Percentiles rank a stretch among this genome's conserved stretches.
phyloP scores from a whole-genome alignment of 768 basidiomycete genomes.

The Termitomyces sp. region DNA sequence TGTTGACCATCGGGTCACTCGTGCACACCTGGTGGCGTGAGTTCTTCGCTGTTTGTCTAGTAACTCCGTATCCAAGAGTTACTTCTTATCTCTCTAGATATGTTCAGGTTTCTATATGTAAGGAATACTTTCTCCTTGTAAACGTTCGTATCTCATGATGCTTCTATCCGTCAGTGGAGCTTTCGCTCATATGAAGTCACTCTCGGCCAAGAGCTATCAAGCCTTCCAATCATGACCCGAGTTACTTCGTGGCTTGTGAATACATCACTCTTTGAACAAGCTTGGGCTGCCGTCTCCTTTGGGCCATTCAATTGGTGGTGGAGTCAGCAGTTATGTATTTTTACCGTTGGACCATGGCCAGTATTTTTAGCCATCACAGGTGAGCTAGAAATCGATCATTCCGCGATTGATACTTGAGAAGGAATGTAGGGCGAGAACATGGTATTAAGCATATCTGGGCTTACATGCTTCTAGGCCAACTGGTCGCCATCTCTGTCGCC shows the following conservation, averaged over 20 bases:
- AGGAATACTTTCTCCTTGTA: neutral
- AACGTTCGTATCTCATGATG: neutral
- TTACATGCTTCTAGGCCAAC: constrained; percentile 68
- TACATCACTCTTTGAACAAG: constrained; percentile 57
- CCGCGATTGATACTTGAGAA: neutral
- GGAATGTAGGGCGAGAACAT: constrained; percentile 26
- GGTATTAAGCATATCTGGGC: constrained; percentile 50
- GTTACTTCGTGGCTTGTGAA: constrained; percentile 46
- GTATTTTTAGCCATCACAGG: constrained; percentile 47
- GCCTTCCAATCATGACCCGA: constrained; percentile 12
- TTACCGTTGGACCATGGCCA: constrained; percentile 53
- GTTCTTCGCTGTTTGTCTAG: constrained; percentile 5
- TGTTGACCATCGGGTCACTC: constrained; percentile 20
- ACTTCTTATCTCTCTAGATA: constrained; percentile 14
- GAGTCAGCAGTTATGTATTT: constrained; percentile 59
- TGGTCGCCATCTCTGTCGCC: constrained; percentile 66
- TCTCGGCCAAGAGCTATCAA: constrained; percentile 4
- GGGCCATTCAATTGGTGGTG: constrained; percentile 60
- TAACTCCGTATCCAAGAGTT: neutral
- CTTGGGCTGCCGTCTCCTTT: constrained; percentile 39
- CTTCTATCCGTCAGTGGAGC: constrained; percentile 39
- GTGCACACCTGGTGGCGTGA: constrained; percentile 32
- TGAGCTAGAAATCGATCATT: constrained; percentile 17
- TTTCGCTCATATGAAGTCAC: constrained; percentile 36
- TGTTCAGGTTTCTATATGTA: constrained; percentile 28